A percentile compares a stretch with the other conserved stretches of the same genome.
Evolutionary conservation across 75 land plant genomes (phyloP).

Genomic region (Larix kaempferi): DNA sequence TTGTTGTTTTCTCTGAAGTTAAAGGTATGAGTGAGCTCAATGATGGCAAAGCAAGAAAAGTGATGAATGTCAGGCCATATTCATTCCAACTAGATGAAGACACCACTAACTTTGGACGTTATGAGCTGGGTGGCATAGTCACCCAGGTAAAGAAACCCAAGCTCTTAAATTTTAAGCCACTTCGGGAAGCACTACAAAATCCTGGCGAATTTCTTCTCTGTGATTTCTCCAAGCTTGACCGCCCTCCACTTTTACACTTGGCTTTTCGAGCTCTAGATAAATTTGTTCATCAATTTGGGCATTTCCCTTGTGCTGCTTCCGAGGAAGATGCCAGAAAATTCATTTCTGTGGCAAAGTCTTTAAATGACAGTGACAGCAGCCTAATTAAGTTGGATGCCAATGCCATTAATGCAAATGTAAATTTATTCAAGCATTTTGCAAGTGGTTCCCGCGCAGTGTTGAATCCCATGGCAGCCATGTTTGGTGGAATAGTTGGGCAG

Average conservation of each 20-base stretch:
- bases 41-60: conserved; percentile 87
- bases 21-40: conserved; percentile 87
- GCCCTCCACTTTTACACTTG: conserved; percentile 80
- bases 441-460: conserved; percentile 81
- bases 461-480: conserved; percentile 98
- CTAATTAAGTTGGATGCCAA: conserved; percentile 29
- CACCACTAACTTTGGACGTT: conserved; percentile 66
- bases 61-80: conserved; percentile 71
- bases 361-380: conserved; percentile 54
- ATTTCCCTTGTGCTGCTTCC: conserved; percentile 70
- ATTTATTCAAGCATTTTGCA: conserved; percentile 48
- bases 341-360: conserved; percentile 24
- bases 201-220: conserved; percentile 92
- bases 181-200: conserved; percentile 63
- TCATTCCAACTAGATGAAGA: conserved; percentile 88
- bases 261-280: conserved; percentile 92
- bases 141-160: conserved; percentile 95
- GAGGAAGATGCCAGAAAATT: conserved; percentile 58
- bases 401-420: conserved; percentile 43
- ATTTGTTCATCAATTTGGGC: conserved; percentile 50
- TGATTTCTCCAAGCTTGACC: conserved; percentile 88
- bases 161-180: conserved; percentile 68
- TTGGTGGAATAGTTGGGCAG: conserved; percentile 95
- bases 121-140: conserved; percentile 85
- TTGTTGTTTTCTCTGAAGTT: conserved; percentile 90